phyloP scores from a whole-genome alignment of 345 rosid genomes.

The Kernera saxatilis region DNA sequence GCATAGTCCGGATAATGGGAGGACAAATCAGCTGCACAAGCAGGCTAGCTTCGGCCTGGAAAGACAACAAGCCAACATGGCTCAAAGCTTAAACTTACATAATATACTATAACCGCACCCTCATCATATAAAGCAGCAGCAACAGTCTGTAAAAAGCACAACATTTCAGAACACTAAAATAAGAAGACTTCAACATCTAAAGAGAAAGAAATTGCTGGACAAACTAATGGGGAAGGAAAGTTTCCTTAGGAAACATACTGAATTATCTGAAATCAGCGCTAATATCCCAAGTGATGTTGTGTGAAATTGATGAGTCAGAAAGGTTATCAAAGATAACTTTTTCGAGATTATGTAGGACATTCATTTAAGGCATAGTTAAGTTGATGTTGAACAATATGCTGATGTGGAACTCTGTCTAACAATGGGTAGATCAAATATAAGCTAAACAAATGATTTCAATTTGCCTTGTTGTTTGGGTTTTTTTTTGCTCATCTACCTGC shows the following conservation, averaged over 20 bases:
- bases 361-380: too few species aligned
- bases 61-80: constrained; percentile 22
- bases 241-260: too few species aligned
- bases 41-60: constrained; percentile 96
- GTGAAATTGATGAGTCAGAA: constrained; percentile 79
- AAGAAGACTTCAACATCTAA: constrained; percentile 9
- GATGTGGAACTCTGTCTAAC: too few species aligned
- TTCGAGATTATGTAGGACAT: constrained; percentile 81
- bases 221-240: constrained; percentile 1
- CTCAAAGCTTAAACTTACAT: constrained; percentile 14
- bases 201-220: constrained; percentile 10
- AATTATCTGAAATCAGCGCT: constrained; percentile 77
- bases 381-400: too few species aligned
- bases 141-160: constrained; percentile 56
- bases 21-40: constrained; percentile 90
- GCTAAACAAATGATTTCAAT: too few species aligned
- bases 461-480: too few species aligned
- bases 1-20: constrained; percentile 84
- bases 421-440: too few species aligned
- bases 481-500: too few species aligned
- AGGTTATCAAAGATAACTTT: constrained; percentile 66
- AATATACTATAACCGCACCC: constrained; percentile 62
- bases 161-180: constrained; percentile 3
- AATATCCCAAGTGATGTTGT: constrained; percentile 86
- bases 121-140: constrained; percentile 82